A percentile compares a stretch with the other conserved stretches of the same genome.
These are phyloP conservation scores for Epichloe sibirici DNA, from an alignment of 2,329 filamentous ascomycete genomes.

Conservation along the genomic window DNA sequence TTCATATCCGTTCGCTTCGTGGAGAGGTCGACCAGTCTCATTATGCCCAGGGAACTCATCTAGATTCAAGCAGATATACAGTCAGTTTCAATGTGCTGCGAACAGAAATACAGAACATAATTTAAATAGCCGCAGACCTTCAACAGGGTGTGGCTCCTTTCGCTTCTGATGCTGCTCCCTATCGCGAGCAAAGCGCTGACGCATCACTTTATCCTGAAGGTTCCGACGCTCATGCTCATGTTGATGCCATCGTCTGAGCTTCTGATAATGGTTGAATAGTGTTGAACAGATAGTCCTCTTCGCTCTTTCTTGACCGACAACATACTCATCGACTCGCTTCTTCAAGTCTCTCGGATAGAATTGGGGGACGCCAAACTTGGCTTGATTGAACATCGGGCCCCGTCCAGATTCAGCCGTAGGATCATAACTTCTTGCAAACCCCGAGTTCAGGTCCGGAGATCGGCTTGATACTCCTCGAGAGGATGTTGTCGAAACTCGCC, in stretches of 20 bases:
- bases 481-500: conserved; percentile 1
- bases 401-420: conserved; percentile 38
- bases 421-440: conserved; percentile 48
- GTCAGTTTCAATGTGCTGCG: conserved; percentile 9
- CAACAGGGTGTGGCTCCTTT: conserved; percentile 58
- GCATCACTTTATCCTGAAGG: conserved; percentile 50
- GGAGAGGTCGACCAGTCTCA: conserved; percentile 32
- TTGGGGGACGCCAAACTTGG: conserved; percentile 45
- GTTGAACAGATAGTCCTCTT: conserved; percentile 90
- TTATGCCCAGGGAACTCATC: conserved; percentile 44
- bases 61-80: conserved; percentile 25
- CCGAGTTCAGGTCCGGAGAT: conserved; percentile 39
- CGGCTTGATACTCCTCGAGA: conserved; percentile 22
- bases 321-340: conserved; percentile 85
- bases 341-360: conserved; percentile 64
- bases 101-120: neutral
- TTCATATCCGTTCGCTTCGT: conserved; percentile 21
- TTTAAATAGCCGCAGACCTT: conserved; percentile 44
- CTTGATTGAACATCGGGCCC: conserved; percentile 48
- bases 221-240: conserved; percentile 56
- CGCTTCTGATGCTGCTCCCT: conserved; percentile 42
- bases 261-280: conserved; percentile 94
- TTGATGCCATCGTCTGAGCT: conserved; percentile 64
- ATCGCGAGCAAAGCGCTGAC: conserved; percentile 60
- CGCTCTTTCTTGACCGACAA: conserved; percentile 88